Evolutionary conservation across 805 yeast species (phyloP).

Genomic region (Kodamaea hsintzibuensis): DNA sequence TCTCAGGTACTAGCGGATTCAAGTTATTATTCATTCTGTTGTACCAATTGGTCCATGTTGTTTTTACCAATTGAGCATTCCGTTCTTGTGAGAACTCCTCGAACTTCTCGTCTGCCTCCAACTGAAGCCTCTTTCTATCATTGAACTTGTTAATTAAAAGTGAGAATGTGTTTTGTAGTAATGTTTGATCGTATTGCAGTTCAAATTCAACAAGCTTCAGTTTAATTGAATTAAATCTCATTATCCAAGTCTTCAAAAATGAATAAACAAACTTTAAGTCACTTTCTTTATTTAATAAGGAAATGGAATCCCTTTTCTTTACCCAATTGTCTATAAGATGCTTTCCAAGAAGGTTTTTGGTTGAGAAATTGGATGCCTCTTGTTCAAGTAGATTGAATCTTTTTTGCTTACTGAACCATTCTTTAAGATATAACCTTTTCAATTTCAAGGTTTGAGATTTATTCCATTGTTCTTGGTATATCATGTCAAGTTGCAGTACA

Average conservation of each 20-base stretch:
- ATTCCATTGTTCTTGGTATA: neutral
- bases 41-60: conserved; percentile 5
- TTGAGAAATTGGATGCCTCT: conserved; percentile 5
- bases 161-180: neutral
- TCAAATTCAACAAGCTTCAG: neutral
- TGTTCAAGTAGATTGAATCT: conserved; percentile 1
- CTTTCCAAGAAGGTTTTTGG: neutral
- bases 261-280: neutral
- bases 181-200: neutral
- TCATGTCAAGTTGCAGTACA: neutral
- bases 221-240: neutral
- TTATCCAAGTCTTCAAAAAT: neutral
- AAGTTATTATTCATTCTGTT: conserved; percentile 4
- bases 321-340: conserved; percentile 1
- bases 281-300: neutral
- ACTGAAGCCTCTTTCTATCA: neutral
- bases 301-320: neutral
- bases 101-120: neutral
- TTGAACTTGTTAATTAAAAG: neutral
- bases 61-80: neutral
- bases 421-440: neutral
- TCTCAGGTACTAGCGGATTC: neutral
- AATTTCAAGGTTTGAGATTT: neutral
- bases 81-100: neutral
- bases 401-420: neutral